phyloP scores from a whole-genome alignment of 2,329 filamentous ascomycete species.

The Xylariaceae sp. region DNA sequence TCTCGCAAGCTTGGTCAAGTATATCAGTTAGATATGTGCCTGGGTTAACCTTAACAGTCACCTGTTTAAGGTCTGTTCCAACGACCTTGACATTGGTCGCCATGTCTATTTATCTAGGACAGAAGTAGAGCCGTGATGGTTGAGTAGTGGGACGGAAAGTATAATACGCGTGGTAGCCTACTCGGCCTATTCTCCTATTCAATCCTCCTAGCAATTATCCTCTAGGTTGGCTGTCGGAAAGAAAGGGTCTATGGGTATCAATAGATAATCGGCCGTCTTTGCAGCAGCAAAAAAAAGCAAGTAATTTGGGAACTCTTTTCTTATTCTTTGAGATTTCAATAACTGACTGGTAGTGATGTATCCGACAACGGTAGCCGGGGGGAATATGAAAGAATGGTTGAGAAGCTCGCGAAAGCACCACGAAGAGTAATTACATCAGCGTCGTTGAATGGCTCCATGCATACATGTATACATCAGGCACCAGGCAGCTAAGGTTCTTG shows the following conservation, averaged over 20 bases:
- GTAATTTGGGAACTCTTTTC: too few species aligned
- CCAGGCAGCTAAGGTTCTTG: constrained; percentile 20
- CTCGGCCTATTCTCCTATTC: neutral
- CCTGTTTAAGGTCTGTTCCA: constrained; percentile 75
- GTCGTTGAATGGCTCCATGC: neutral
- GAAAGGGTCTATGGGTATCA: neutral
- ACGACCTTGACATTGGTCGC: constrained; percentile 88
- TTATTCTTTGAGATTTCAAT: neutral
- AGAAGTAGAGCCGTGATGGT: neutral
- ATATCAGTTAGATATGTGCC: constrained; percentile 83
- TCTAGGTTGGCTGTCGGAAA: too few species aligned
- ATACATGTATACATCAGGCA: too few species aligned
- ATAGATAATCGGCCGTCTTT: too few species aligned
- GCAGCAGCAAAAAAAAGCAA: too few species aligned
- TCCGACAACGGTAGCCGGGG: neutral
- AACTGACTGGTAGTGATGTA: neutral
- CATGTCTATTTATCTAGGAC: constrained; percentile 52
- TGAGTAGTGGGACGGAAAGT: neutral
- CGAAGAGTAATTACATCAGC: constrained; percentile 16
- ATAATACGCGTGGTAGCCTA: neutral
- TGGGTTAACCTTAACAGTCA: constrained; percentile 81
- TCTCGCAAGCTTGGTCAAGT: constrained; percentile 82
- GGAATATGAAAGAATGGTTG: constrained; percentile 18
- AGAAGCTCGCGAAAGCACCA: neutral
- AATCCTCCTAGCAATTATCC: too few species aligned